Base-by-base conservation (phyloP, 768 basidiomycete genomes). In the Udeniomyces megalosporus region DNA sequence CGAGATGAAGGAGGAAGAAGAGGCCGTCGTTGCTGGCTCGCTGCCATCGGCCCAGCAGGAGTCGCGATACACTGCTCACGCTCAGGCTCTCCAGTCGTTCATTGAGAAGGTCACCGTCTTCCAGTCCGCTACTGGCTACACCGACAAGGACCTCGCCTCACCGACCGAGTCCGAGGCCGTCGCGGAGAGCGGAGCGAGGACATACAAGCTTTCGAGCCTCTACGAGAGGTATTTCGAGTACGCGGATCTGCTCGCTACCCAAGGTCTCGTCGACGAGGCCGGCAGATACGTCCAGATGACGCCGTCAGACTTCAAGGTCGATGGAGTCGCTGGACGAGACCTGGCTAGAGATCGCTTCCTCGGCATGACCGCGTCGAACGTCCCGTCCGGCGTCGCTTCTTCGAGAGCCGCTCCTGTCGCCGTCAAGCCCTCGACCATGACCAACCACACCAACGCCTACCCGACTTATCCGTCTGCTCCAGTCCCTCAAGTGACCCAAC, bases 171-270 rank as follows among this genome's bases (percentile, higher is more conserved):
- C 71, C 10, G 70, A 70, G 0, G 76, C 71, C 4, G 75, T 77
- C 29, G 77, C 77, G 4, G 76, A 80, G 49, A 74, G 77, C 4
- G 76, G 74, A 6, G 76, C 75, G 4, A 80, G 83, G 72, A 77
- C 81, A 1, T 96, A 85, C 79, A 90, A 88, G 74, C 80, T 97
- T 20, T 82, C 87, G 0, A 77, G 77, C 10, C 75, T 99, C 51
- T 97, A 99, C 70, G 91, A 96, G 70, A 80, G 85, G 15, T 97
- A 95, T 77, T 83, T 87, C 69, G 95, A 97, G 73, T 99, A 97
- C 68, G 90, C 93, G 2, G 88, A 95, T 66, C 76, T 96, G 56
- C 79, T 99, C 28, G 86, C 86, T 6, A 80, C 84, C 0, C 93
- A 97, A 70, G 92, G 92, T n/a, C 79, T 92, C 22, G 76, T 91